A percentile compares a stretch with the other conserved stretches of the same genome.
These are phyloP conservation scores for Akebia trifoliata DNA, from an alignment of 164 flowering plant genomes.

Conservation along the genomic window DNA sequence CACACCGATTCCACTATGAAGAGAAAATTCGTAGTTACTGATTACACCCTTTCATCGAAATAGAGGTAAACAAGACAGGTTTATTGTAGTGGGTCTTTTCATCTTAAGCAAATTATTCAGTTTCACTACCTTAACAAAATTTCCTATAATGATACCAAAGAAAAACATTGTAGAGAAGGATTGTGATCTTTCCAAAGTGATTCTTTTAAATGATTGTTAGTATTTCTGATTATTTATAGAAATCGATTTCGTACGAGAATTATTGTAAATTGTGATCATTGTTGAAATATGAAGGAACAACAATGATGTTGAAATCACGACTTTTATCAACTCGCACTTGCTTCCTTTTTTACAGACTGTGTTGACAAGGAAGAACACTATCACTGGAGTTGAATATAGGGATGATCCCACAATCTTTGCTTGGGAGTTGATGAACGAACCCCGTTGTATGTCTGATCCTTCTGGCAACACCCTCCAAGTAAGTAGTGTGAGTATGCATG, in stretches of 20 bases:
- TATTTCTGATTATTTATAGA: neutral
- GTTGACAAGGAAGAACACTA: slow-evolving; percentile 72
- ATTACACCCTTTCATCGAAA: too few species aligned
- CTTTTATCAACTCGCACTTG: neutral
- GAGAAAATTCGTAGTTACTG: too few species aligned
- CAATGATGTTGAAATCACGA: neutral
- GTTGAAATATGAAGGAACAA: neutral
- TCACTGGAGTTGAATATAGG: slow-evolving; percentile 82
- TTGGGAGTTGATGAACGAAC: slow-evolving; percentile 98
- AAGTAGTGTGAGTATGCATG: slow-evolving; percentile 16
- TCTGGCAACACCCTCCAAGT: slow-evolving; percentile 97
- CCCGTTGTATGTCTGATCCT: slow-evolving; percentile 89
- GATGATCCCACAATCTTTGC: slow-evolving; percentile 93
- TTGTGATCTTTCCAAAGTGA: too few species aligned
- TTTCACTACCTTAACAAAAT: too few species aligned
- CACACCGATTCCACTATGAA: too few species aligned
- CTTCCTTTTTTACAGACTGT: slow-evolving; percentile 48
- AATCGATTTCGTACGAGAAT: too few species aligned
- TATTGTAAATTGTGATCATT: too few species aligned
- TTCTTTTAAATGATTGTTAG: neutral
- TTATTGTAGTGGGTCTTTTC: too few species aligned
- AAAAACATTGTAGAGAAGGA: too few species aligned
- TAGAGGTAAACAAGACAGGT: too few species aligned
- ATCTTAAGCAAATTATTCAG: too few species aligned
- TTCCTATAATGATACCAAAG: too few species aligned